These are phyloP conservation scores for Solanum peruvianum DNA, from an alignment of 257 asterid species.

Conservation along the genomic window DNA sequence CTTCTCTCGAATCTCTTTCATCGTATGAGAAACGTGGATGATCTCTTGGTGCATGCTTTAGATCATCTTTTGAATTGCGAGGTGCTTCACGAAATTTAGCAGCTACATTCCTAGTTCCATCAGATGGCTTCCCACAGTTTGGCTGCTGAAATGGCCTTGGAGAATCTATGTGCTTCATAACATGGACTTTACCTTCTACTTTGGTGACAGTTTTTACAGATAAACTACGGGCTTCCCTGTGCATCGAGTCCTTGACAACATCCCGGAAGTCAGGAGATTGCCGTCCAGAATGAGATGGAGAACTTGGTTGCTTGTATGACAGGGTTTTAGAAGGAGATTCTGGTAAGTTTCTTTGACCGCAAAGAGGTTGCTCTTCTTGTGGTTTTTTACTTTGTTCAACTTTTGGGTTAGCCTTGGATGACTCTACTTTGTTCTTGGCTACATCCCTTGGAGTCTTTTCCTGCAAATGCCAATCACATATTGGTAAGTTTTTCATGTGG, in stretches of 20 bases:
- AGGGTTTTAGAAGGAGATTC: slow-evolving; percentile 21
- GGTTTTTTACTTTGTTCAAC: slow-evolving; percentile 30
- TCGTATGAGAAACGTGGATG: slow-evolving; percentile 78
- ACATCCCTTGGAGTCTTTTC: slow-evolving; percentile 27
- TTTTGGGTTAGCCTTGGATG: slow-evolving; percentile 49
- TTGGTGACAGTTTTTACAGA: slow-evolving; percentile 35
- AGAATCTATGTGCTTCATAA: slow-evolving; percentile 78
- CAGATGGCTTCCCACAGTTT: slow-evolving; percentile 21
- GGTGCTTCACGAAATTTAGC: slow-evolving; percentile 27
- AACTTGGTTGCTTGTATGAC: slow-evolving; percentile 16
- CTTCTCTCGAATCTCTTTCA: slow-evolving; percentile 60
- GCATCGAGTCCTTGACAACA: slow-evolving; percentile 72
- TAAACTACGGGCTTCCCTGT: slow-evolving; percentile 60
- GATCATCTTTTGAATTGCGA: slow-evolving; percentile 28
- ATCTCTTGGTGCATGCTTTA: slow-evolving; percentile 18
- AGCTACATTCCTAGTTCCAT: not conserved
- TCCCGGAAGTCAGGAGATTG: slow-evolving; percentile 47
- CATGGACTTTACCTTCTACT: slow-evolving; percentile 39
- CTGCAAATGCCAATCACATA: slow-evolving; percentile 27
- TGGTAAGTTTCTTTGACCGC: slow-evolving; percentile 10
- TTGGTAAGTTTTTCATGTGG: not conserved
- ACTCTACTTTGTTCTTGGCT: slow-evolving; percentile 45
- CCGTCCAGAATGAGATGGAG: slow-evolving; percentile 10
- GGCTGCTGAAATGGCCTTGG: slow-evolving; percentile 69
- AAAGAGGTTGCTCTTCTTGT: slow-evolving; percentile 25